Conservation (phyloP, 2,329 filamentous ascomycete genomes). For the Fusarium pseudocircinatum region DNA sequence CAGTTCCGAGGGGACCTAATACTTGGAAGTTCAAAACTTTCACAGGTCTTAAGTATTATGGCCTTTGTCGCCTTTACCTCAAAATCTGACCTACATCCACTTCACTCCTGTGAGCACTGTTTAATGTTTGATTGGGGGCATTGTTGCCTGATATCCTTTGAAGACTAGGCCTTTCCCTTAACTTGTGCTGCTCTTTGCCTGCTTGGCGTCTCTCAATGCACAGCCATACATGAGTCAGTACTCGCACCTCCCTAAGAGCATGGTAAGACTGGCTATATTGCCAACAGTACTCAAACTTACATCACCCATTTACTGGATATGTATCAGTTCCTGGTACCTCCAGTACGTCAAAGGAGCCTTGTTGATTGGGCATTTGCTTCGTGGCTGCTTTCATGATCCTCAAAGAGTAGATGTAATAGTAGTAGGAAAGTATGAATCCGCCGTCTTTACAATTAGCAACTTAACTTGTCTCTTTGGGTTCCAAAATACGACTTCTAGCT, state of each 20-base stretch:
- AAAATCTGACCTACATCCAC: too few species aligned
- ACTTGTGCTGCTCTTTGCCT: not conserved
- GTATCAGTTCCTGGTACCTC: not conserved
- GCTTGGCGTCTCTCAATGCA: too few species aligned
- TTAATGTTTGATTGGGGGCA: not conserved
- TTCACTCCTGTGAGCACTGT: not conserved
- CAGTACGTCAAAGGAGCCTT: too few species aligned
- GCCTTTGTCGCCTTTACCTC: not conserved
- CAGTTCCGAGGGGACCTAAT: not conserved
- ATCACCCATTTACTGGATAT: not conserved
- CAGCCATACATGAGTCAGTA: accelerated
- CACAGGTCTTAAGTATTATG: not conserved
- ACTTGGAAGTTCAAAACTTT: too few species aligned
- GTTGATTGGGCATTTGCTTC: too few species aligned
- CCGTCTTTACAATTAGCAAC: too few species aligned
- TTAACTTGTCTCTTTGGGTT: too few species aligned
- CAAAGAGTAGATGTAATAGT: not conserved
- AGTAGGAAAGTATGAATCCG: not conserved
- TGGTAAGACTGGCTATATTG: not conserved
- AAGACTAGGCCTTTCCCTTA: too few species aligned
- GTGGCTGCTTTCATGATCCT: not conserved
- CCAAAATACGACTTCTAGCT: too few species aligned
- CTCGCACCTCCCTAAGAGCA: not conserved
- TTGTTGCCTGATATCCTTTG: too few species aligned
- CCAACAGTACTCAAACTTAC: not conserved